Evolutionary conservation across 2,329 filamentous ascomycete genomes (phyloP), one percentile per base, ranked within the genome.

Genomic region (Cordyceps sp.): DNA sequence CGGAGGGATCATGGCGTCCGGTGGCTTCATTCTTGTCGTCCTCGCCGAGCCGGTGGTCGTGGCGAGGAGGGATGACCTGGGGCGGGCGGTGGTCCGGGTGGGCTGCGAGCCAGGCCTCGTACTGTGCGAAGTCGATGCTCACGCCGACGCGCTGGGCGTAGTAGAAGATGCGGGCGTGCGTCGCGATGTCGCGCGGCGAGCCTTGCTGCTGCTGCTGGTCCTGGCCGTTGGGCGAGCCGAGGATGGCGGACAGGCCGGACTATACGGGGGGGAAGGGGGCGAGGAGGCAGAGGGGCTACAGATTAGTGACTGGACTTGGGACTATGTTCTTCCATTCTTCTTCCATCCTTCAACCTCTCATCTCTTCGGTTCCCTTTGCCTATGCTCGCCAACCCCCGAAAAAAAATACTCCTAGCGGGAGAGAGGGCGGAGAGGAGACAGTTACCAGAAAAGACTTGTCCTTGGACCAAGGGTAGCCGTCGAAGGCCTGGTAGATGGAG

Each of bases 111-210:
- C 80, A 85, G 21, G 58, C 50, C 47, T 76, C 75, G 57, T 86
- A 90, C 31, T 57, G 56, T 33, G 69, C 56, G 41, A 78, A 81
- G 47, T 82, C 69, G 38, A 88, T 66, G 14, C 62, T 48, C 27
- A 62, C 56, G 36, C 58, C 59, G 30, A 64, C 55, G 14, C 57
- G 53, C 39, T 59, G 62, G 27, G 61, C 53, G 48, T 73, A 78
- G 55, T 79, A 83, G 55, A 78, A 81, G 50, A 60, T 51, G 49
- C 77, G 73, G 37, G 78, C 77, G 40, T 76, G 69, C 34, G 74
- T 58, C 20, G 71, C 71, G 38, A 81, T 75, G 62, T 45, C 65
- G 46, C 33, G 61, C 44, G 54, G 71, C 54, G 47, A 70, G 53
- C 39, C 69, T 53, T 44, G 66, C 49, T 50, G 46, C n/a, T n/a